phyloP scores from a whole-genome alignment of 371 early-diverging fungal genomes.

The Blakeslea trispora region DNA sequence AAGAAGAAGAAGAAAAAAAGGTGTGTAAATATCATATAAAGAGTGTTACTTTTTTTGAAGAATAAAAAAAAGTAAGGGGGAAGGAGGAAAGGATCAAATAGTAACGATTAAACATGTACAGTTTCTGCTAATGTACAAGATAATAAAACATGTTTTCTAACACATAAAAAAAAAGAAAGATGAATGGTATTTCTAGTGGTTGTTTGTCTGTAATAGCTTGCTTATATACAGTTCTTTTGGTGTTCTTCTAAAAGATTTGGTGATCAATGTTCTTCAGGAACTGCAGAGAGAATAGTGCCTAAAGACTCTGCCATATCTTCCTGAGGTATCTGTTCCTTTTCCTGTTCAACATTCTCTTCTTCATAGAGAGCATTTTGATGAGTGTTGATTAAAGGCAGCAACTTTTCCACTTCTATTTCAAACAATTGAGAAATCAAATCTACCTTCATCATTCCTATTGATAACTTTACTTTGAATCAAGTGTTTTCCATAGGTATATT shows the following conservation, averaged over 20 bases:
- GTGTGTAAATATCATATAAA: conserved; percentile 12
- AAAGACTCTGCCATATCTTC: background rate
- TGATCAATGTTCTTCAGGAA: no score
- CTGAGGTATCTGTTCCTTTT: background rate
- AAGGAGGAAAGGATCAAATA: background rate
- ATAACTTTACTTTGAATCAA: conserved; percentile 78
- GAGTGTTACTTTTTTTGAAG: no score
- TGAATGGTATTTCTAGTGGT: background rate
- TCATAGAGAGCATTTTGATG: conserved; percentile 13
- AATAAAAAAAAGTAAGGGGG: conserved; percentile 1
- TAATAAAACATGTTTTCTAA: conserved; percentile 8
- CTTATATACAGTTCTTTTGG: background rate
- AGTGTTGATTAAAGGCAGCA: conserved; percentile 36
- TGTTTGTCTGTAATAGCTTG: background rate
- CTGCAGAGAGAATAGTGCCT: no score
- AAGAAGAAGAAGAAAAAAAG: background rate
- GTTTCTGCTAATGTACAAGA: conserved; percentile 15
- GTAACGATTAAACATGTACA: conserved; percentile 9
- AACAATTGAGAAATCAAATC: no score
- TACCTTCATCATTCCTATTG: no score
- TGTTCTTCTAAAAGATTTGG: background rate
- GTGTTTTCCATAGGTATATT: conserved; percentile 97
- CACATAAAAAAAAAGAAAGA: conserved; percentile 6
- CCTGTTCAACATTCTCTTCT: conserved; percentile 5
- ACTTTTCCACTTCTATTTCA: conserved; percentile 46